Conservation (phyloP, 192 early-diverging fungal species). For the Chytriomyces confervae region DNA sequence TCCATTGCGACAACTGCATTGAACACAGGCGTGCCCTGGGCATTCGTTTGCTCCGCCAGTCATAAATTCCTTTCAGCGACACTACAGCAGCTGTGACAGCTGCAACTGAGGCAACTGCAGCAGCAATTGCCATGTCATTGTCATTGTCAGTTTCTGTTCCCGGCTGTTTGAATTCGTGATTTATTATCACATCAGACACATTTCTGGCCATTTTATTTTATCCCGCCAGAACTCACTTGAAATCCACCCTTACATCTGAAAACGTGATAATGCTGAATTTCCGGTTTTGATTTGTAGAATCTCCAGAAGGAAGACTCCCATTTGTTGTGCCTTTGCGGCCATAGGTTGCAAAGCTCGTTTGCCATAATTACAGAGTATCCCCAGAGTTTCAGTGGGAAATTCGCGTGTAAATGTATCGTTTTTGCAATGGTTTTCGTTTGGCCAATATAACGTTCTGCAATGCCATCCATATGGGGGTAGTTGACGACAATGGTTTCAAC, state of each 20-base stretch:
- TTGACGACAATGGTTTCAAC: conserved; percentile 12
- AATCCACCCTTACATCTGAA: conserved; percentile 14
- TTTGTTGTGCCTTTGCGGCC: neutral
- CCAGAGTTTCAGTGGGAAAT: neutral
- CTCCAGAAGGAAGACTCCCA: neutral
- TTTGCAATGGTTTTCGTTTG: neutral
- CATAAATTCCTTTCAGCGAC: no score
- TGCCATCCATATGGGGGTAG: conserved; percentile 15
- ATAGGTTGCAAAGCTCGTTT: neutral
- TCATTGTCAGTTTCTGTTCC: no score
- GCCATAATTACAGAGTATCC: neutral
- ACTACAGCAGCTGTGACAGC: no score
- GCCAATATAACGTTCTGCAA: conserved; percentile 8
- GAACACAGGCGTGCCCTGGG: no score
- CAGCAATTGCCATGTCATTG: no score
- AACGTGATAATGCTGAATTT: conserved; percentile 7
- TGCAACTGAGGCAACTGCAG: no score
- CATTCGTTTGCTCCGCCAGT: no score
- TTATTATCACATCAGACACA: no score
- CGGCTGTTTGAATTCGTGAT: no score
- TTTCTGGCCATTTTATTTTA: no score
- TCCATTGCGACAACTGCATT: no score
- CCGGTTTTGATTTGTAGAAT: conserved; percentile 4
- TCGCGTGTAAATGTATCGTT: neutral
- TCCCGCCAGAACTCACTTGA: no score